Evolutionary conservation across 805 yeast genomes (phyloP).

Genomic region (Zygosaccharomyces rouxii): DNA sequence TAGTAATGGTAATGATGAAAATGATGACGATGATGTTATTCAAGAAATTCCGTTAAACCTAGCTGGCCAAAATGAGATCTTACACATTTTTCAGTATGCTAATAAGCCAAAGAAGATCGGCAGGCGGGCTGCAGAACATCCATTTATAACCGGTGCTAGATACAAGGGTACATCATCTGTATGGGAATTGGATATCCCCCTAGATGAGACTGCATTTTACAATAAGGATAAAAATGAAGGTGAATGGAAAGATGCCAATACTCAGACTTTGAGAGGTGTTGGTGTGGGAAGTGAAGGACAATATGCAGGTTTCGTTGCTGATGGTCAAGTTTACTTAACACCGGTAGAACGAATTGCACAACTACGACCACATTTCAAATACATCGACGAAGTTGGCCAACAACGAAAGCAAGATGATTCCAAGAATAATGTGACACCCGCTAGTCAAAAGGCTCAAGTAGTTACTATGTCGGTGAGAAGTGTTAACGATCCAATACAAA

Average conservation of each 20-base stretch:
- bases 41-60: slow-evolving; percentile 56
- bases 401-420: slow-evolving; percentile 42
- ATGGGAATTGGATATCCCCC: slow-evolving; percentile 72
- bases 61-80: slow-evolving; percentile 30
- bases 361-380: slow-evolving; percentile 74
- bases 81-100: slow-evolving; percentile 56
- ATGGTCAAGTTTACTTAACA: slow-evolving; percentile 54
- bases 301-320: slow-evolving; percentile 42
- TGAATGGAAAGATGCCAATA: slow-evolving; percentile 57
- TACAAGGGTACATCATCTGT: slow-evolving; percentile 59
- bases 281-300: slow-evolving; percentile 51
- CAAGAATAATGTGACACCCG: slow-evolving; percentile 38
- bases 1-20: slow-evolving; percentile 14
- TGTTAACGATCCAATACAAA: slow-evolving; percentile 50
- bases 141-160: slow-evolving; percentile 42
- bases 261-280: slow-evolving; percentile 70
- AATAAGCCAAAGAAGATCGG: slow-evolving; percentile 30
- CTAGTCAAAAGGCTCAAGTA: slow-evolving; percentile 48
- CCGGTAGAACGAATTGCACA: slow-evolving; percentile 70
- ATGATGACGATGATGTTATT: slow-evolving; percentile 57
- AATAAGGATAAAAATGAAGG: slow-evolving; percentile 55
- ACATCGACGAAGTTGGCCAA: slow-evolving; percentile 60
- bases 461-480: slow-evolving; percentile 75
- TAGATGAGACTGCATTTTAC: slow-evolving; percentile 63
- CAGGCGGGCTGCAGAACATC: slow-evolving; percentile 30